A percentile compares a stretch with the other conserved stretches of the same genome.
Conservation (phyloP, 2,329 filamentous ascomycete species). For the Coniochaeta sp. region DNA sequence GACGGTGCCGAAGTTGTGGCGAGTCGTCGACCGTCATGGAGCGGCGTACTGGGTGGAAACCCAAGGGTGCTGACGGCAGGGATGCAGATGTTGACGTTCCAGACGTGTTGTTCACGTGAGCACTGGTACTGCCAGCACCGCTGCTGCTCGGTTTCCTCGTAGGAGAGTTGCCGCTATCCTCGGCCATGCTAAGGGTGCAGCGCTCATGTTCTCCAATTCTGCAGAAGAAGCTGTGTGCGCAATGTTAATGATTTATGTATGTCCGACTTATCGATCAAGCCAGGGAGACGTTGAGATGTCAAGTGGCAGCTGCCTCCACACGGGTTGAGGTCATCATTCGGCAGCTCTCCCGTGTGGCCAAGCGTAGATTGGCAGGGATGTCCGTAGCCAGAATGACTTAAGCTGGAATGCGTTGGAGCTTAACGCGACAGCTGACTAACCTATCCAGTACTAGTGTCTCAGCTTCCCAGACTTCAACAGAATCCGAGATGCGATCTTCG, state of each 20-base stretch:
- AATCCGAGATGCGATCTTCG: too few relatives aligned
- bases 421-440: not conserved
- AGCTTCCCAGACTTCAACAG: too few relatives aligned
- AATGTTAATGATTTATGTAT: not conserved
- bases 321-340: not conserved
- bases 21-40: slow-evolving; percentile 8
- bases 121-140: not conserved
- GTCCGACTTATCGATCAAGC: not conserved
- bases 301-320: not conserved
- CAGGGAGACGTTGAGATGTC: not conserved
- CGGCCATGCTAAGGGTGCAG: not conserved
- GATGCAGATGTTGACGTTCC: slow-evolving; percentile 4
- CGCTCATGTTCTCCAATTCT: not conserved
- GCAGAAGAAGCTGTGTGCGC: not conserved
- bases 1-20: slow-evolving; percentile 2
- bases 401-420: not conserved
- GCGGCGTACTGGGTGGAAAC: slow-evolving; percentile 8
- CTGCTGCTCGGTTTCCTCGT: not conserved
- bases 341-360: not conserved
- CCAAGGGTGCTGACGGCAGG: slow-evolving; percentile 7
- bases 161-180: slow-evolving; percentile 1
- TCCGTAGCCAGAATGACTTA: not conserved
- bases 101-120: not conserved
- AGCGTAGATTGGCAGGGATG: not conserved
- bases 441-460: not conserved